These are phyloP conservation scores for Gentiana straminea DNA, from an alignment of 257 asterid genomes.

Conservation along the genomic window DNA sequence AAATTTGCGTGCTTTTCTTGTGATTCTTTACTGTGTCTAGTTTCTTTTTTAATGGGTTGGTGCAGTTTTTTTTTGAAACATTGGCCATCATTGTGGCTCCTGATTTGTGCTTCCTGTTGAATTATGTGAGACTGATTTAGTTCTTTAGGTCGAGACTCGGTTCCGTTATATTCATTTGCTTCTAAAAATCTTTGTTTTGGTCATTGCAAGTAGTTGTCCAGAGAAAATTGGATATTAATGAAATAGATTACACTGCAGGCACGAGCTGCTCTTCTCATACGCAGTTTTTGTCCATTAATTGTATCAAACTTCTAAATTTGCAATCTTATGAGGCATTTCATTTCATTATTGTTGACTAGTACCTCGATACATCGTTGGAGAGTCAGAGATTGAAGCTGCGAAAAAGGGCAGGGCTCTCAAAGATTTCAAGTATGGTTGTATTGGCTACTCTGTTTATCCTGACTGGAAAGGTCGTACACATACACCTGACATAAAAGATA, in stretches of 20 bases:
- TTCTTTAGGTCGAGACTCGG: no score
- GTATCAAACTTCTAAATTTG: neutral
- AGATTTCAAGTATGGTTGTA: constrained; percentile 74
- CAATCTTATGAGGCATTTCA: neutral
- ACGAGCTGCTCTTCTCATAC: neutral
- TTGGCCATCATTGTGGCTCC: no score
- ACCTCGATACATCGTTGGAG: constrained; percentile 50
- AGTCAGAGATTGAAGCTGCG: constrained; percentile 60
- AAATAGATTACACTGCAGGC: neutral
- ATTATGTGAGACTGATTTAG: no score
- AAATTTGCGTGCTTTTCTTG: no score
- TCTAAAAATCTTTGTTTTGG: neutral
- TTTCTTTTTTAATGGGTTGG: no score
- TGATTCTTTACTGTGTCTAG: no score
- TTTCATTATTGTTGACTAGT: constrained; percentile 36
- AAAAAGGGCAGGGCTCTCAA: constrained; percentile 60
- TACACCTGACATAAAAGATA: constrained; percentile 28
- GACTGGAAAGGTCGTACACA: constrained; percentile 37
- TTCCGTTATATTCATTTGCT: no score
- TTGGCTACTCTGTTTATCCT: constrained; percentile 72
- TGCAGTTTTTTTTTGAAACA: no score
- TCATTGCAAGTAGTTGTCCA: neutral
- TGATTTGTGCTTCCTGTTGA: no score
- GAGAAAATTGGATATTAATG: neutral
- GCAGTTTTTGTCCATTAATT: no score